phyloP scores from a whole-genome alignment of 2,329 filamentous ascomycete species.

The Juglanconis sp. region DNA sequence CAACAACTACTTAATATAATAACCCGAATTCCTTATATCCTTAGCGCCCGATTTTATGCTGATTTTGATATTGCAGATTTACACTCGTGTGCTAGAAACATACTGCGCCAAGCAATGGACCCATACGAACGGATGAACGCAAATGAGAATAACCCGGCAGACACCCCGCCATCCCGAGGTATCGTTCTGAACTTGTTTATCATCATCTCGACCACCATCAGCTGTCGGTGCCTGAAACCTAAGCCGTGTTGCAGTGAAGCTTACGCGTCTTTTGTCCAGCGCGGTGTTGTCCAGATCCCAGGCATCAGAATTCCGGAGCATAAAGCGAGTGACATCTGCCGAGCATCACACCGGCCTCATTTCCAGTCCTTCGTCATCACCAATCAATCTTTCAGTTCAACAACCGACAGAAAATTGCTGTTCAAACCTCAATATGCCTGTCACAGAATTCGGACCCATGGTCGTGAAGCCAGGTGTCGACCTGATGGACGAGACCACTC shows the following conservation, averaged over 20 bases:
- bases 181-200: neutral
- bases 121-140: too few relatives aligned
- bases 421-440: neutral
- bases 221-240: neutral
- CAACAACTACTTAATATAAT: too few relatives aligned
- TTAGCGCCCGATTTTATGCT: too few relatives aligned
- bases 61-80: too few relatives aligned
- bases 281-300: neutral
- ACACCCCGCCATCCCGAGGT: too few relatives aligned
- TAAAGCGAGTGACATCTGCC: neutral
- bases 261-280: neutral
- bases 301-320: neutral
- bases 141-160: too few relatives aligned
- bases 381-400: neutral
- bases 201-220: neutral
- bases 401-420: neutral
- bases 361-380: neutral
- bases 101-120: too few relatives aligned
- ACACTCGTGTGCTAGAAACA: too few relatives aligned
- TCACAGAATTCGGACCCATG: constrained; percentile 23
- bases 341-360: neutral
- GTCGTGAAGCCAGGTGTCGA: constrained; percentile 21
- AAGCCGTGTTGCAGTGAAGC: neutral
- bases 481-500: constrained; percentile 20
- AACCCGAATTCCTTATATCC: too few relatives aligned